A percentile compares a stretch with the other conserved stretches of the same genome.
phyloP scores from a whole-genome alignment of 208 protist genomes.

The Plasmodiophora brassicae region DNA sequence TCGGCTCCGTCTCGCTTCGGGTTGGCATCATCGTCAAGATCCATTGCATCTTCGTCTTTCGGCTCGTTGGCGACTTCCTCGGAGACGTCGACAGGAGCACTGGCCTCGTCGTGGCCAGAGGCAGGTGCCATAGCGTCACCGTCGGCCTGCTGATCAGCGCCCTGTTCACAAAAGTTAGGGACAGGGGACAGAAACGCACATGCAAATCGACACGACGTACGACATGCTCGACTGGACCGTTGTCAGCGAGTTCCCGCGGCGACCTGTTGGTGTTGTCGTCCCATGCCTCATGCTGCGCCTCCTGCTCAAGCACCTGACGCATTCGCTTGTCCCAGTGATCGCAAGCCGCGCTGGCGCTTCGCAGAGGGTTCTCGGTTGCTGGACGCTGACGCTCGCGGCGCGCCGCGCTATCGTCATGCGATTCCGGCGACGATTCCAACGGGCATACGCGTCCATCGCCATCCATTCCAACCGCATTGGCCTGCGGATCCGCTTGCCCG shows the following conservation, averaged over 20 bases:
- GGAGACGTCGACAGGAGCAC: not conserved
- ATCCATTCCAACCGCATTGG: no score
- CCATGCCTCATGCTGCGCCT: no score
- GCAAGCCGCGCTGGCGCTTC: not conserved
- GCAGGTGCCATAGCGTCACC: not conserved
- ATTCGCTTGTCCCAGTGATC: not conserved
- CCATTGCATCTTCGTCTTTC: not conserved
- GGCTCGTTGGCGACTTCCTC: not conserved
- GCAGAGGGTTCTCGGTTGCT: not conserved
- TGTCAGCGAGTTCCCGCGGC: no score
- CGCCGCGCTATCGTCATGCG: no score
- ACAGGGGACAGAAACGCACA: not conserved
- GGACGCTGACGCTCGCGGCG: no score
- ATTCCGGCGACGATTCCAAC: no score
- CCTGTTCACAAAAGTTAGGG: not conserved
- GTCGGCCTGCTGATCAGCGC: not conserved
- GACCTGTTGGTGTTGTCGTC: no score
- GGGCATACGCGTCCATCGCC: no score
- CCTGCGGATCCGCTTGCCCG: no score
- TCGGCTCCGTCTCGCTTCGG: not conserved
- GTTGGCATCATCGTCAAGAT: not conserved
- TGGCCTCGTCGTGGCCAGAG: not conserved
- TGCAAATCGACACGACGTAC: no score
- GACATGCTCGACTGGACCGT: not conserved
- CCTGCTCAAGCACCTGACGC: not conserved